Percentiles rank a stretch among this genome's conserved stretches.
Conservation (phyloP, 1,139 yeast species). For the Scheffersomyces segobiensis region DNA sequence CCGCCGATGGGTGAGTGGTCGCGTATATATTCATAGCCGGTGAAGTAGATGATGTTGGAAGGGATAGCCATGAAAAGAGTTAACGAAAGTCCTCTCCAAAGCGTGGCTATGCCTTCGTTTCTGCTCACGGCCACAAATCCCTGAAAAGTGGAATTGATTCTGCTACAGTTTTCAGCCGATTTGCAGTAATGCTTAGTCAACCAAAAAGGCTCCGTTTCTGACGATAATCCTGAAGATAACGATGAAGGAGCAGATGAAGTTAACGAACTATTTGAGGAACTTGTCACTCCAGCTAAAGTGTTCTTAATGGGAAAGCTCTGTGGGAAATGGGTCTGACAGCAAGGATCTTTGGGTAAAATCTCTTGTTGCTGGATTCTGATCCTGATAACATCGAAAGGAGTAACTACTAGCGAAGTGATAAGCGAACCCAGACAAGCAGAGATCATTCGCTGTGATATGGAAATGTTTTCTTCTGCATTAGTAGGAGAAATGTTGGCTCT, state of each 20-base stretch:
- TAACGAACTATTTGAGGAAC: neutral
- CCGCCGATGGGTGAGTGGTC: slow-evolving; percentile 65
- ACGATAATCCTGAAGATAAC: neutral
- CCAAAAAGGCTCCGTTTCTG: slow-evolving; percentile 38
- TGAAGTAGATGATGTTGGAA: slow-evolving; percentile 87
- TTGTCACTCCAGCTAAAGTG: slow-evolving; percentile 8
- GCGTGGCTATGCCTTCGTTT: slow-evolving; percentile 71
- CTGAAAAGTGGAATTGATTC: slow-evolving; percentile 62
- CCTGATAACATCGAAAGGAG: slow-evolving; percentile 93
- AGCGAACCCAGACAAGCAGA: slow-evolving; percentile 92
- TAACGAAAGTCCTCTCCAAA: slow-evolving; percentile 88
- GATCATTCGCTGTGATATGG: slow-evolving; percentile 69
- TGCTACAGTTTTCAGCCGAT: slow-evolving; percentile 31
- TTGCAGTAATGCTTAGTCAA: slow-evolving; percentile 39
- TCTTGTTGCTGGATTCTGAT: slow-evolving; percentile 90
- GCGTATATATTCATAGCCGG: slow-evolving; percentile 86
- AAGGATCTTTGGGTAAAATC: slow-evolving; percentile 43
- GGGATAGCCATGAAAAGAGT: slow-evolving; percentile 91
- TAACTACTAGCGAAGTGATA: slow-evolving; percentile 80
- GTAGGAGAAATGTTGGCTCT: neutral
- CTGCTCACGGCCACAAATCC: slow-evolving; percentile 67
- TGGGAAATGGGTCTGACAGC: slow-evolving; percentile 26
- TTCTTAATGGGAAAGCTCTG: slow-evolving; percentile 6
- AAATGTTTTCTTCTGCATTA: slow-evolving; percentile 27
- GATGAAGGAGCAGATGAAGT: neutral